Percentiles rank a stretch among this genome's conserved stretches.
Evolutionary conservation across 2,329 filamentous ascomycete genomes (phyloP).

Genomic region (Apiospora malaysiana): DNA sequence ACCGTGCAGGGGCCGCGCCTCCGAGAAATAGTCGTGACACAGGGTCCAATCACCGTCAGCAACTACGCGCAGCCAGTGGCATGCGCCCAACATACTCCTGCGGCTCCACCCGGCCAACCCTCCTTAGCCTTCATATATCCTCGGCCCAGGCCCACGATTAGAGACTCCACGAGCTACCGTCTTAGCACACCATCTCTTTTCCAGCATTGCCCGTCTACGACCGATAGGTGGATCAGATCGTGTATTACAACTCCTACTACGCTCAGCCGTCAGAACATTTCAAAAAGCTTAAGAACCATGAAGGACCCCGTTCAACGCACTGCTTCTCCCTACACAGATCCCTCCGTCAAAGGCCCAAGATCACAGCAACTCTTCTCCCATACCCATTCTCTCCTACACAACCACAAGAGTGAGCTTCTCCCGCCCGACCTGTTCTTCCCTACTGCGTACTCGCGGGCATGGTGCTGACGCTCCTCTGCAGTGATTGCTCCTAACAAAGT

Average conservation of each 20-base stretch:
- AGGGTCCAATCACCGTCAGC: conserved; percentile 38
- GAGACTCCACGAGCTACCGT: conserved; percentile 35
- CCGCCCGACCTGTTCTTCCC: background rate
- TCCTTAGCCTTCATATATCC: conserved; percentile 40
- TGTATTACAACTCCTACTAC: conserved; percentile 24
- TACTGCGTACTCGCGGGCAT: conserved; percentile 2
- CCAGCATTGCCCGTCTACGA: conserved; percentile 38
- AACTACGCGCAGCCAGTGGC: conserved; percentile 36
- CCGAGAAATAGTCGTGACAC: conserved; percentile 45
- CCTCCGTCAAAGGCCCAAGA: conserved; percentile 49
- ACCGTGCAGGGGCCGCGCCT: conserved; percentile 40
- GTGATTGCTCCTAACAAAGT: conserved; percentile 65
- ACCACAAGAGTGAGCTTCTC: conserved; percentile 35
- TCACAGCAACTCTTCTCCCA: conserved; percentile 47
- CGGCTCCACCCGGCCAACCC: conserved; percentile 36
- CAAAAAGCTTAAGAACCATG: conserved; percentile 41
- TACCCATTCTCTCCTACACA: conserved; percentile 37
- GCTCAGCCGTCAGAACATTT: conserved; percentile 29
- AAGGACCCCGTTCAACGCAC: conserved; percentile 48
- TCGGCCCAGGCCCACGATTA: conserved; percentile 41
- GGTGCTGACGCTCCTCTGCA: conserved; percentile 36
- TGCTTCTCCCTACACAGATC: conserved; percentile 52
- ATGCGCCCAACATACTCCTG: conserved; percentile 38
- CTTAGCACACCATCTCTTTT: conserved; percentile 36
- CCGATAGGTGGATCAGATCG: conserved; percentile 35